Evolutionary conservation across 2,329 filamentous ascomycete species (phyloP), one percentile per base, ranked within the genome.

Genomic region (Fusarium continuum): DNA sequence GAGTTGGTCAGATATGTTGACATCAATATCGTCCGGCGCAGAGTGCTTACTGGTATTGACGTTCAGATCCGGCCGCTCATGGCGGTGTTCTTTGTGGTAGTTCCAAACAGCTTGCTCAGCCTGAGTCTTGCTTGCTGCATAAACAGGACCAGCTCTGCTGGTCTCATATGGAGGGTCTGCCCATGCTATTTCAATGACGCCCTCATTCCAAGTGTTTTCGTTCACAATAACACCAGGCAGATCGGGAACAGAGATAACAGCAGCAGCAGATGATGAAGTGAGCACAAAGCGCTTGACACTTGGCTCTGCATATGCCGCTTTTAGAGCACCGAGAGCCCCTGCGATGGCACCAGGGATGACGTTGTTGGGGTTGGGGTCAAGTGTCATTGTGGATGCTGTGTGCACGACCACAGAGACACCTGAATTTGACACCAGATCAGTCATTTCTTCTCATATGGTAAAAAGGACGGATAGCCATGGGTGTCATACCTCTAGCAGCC

Each of bases 261-360:
- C 55, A 0, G 66, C 61, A 0, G 60, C 29, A 2, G 66, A 54
- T 5, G 66, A 69, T 1, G 66, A 69, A 0, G 66, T 69, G 5
- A 48, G 48, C 3, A 82, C 76, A 25, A 82, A 76, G 2, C 77
- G 72, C 50, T 74, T 75, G 1, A 83, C 71, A 6, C 70, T 70
- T 0, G 75, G 59, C 20, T 77, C 72, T 1, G 50, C 60, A 14
- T 70, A 67, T 0, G 79, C 78, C 0, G 78, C 69, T 7, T 77
- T 72, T 6, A 82, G 63, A 10, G 77, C 60, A 7, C 63, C 56
- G 2, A 68, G 23, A 0, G 74, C 67, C 14, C 73, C 73, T 0
- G 56, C 39, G 2, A 81, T 59, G 4, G 69, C 70, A 0, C 39
- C 34, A 2, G 78, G 73, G n/a, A 83, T 76, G 13, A 79, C 76